Base-by-base conservation (phyloP, 169 alveolate species). In the Miamiensis avidus region DNA sequence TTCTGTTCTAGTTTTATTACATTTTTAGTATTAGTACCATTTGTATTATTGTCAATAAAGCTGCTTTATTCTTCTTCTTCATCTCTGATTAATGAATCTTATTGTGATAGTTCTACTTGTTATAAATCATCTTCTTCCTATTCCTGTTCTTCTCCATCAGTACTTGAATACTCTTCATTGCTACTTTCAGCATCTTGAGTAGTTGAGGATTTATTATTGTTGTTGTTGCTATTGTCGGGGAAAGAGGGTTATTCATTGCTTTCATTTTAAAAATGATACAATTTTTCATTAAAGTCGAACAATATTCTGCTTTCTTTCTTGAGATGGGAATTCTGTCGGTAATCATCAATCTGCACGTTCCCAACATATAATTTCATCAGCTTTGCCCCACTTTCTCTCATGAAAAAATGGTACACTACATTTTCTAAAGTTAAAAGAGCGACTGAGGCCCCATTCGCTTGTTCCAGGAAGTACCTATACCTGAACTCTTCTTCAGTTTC, bases 371-470 rank as follows among this genome's bases (percentile, higher is more conserved):
- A 26, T 82, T 49, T 82, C 87, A 82, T 82, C n/a, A 82, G 34
- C 34, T 82, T 82, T 0, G 76, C 81, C 34, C 87, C 87, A 74
- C 74, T 82, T 49, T 82, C 87, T 74, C 75, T 72, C 87, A 82
- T 82, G 65, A 74, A 34, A 74, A 82, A 82, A 34, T 82, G 64
- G 31, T 34, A 82, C 32, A 34, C 75, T 27, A 82, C 0, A 29
- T 72, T 75, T 75, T 82, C 33, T 25, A 82, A 32, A 33, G 34
- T 33, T 20, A 49, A 11, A 20, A n/a, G n/a, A n/a, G n/a, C 26
- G 4, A 4, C 69, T 20, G 26, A 49, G 20, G 20, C 69, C 20
- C 26, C 69, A 4, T 20, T 49, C 69, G 69, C 20, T 49, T 49
- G 4, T 49, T 49, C 20, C 69, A 11, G 4, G 26, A 11, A 49